Evolutionary conservation across 176 grass and related monocot genomes (phyloP), one percentile per base, ranked within the genome.

Genomic region (Ensete ventricosum): DNA sequence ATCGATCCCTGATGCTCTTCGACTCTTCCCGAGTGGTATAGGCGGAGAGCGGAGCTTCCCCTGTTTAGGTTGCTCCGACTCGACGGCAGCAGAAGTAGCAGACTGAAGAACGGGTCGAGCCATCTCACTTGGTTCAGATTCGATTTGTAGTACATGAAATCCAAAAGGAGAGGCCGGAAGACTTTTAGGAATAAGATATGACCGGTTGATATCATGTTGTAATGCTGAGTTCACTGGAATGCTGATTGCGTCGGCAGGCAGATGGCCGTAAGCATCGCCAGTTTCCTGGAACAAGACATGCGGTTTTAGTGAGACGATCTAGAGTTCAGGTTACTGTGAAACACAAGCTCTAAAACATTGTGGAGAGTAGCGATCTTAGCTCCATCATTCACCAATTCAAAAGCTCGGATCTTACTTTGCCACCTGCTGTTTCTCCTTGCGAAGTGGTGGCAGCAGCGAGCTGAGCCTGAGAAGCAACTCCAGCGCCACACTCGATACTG

Each of bases 21-120:
- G 75, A 59, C 23, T 25, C 13, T 48, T 22, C n/a, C 29, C 55
- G 1, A 60, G 59, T 50, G 90, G 85, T 17, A 92, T 82, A 17
- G 89, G 82, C 88, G 90, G 92, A 22, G 92, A 96, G 54, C 81
- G 81, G 60, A 86, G 92, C 76, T 77, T 81, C 2, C 80, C 51
- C 59, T 80, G 79, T 71, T 60, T 78, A n/a, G 89, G 80, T 1
- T 49, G 52, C 11, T 71, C 54, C 71, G 27, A 13, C 22, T 54
- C 1, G 50, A 20, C 51, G 9, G 53, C 20, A 19, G 72, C 52
- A 74, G 68, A 14, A 48, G 29, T 14, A 50, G 67, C 13, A 17
- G 67, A 9, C 29, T 70, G 26, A 14, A 48, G 27, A 1, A 50
- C 4, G 6, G 14, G 34, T 2, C 7, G 68, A 8, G 0, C 19